Conservation (phyloP, 2,329 filamentous ascomycete genomes). For the Cordyceps fumosorosea region DNA sequence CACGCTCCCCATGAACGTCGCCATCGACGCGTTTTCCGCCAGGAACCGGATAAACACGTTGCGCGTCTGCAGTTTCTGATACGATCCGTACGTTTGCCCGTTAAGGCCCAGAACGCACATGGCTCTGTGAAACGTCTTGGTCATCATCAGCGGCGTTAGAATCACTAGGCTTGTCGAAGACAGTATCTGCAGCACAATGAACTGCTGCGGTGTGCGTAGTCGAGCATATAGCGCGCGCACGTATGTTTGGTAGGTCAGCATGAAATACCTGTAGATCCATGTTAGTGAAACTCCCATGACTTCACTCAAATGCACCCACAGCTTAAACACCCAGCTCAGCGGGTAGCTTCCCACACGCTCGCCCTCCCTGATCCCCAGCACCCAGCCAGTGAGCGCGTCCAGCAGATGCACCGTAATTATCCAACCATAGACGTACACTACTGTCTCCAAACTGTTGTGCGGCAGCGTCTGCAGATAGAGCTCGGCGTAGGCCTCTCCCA, state of each 20-base stretch:
- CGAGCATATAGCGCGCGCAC: slow-evolving; percentile 63
- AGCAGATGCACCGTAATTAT: slow-evolving; percentile 59
- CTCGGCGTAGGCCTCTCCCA: slow-evolving; percentile 64
- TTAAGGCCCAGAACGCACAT: slow-evolving; percentile 49
- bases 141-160: slow-evolving; percentile 59
- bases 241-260: slow-evolving; percentile 65
- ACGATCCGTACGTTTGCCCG: slow-evolving; percentile 53
- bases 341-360: slow-evolving; percentile 63
- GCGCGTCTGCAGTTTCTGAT: slow-evolving; percentile 59
- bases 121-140: slow-evolving; percentile 48
- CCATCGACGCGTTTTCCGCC: slow-evolving; percentile 62
- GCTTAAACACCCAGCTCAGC: slow-evolving; percentile 64
- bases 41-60: slow-evolving; percentile 63
- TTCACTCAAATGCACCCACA: slow-evolving; percentile 38
- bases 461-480: slow-evolving; percentile 61
- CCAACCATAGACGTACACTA: slow-evolving; percentile 66
- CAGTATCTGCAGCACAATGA: slow-evolving; percentile 57
- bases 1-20: slow-evolving; percentile 59
- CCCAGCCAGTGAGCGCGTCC: slow-evolving; percentile 60
- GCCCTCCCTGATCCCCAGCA: slow-evolving; percentile 58
- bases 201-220: slow-evolving; percentile 57
- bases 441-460: slow-evolving; percentile 59
- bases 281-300: neutral
- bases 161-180: slow-evolving; percentile 58
- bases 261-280: slow-evolving; percentile 46